Conservation (phyloP, 345 rosid genomes). For the Noccaea bulbosa region DNA sequence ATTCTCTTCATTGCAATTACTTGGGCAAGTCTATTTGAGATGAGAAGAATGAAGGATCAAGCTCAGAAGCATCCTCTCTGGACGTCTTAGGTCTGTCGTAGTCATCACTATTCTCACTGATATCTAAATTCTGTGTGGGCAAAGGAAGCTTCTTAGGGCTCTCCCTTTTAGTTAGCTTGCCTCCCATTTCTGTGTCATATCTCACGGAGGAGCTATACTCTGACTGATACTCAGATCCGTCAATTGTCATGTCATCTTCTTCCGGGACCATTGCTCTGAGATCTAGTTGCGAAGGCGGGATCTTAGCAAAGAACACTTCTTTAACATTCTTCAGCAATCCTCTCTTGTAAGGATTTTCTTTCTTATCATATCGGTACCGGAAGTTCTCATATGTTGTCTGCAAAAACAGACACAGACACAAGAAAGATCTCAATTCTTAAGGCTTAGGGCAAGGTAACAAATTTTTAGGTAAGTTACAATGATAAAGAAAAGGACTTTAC, state of each 20-base stretch:
- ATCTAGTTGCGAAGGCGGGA: constrained; percentile 77
- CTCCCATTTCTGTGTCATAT: constrained; percentile 41
- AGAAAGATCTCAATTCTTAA: not conserved
- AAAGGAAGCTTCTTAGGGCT: constrained; percentile 36
- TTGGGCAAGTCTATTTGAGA: constrained; percentile 33
- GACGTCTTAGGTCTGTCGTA: constrained; percentile 23
- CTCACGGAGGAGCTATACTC: constrained; percentile 40
- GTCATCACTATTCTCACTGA: not conserved
- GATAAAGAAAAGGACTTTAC: constrained; percentile 41
- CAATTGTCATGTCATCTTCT: constrained; percentile 41
- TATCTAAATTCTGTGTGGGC: not conserved
- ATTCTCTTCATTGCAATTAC: constrained; percentile 18
- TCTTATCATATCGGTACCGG: constrained; percentile 66
- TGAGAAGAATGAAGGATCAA: constrained; percentile 30
- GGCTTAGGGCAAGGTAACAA: not conserved
- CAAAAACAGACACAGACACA: constrained; percentile 27
- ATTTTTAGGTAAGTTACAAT: not conserved
- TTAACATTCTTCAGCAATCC: constrained; percentile 67
- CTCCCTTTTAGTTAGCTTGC: constrained; percentile 37
- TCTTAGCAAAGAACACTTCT: constrained; percentile 68
- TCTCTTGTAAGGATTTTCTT: constrained; percentile 70
- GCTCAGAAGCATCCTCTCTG: constrained; percentile 31
- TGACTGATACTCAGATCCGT: constrained; percentile 34
- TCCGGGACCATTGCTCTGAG: constrained; percentile 65
- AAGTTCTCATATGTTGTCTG: constrained; percentile 97